Conservation (phyloP, 495 filamentous ascomycete species). For the Trichoderma virens region DNA sequence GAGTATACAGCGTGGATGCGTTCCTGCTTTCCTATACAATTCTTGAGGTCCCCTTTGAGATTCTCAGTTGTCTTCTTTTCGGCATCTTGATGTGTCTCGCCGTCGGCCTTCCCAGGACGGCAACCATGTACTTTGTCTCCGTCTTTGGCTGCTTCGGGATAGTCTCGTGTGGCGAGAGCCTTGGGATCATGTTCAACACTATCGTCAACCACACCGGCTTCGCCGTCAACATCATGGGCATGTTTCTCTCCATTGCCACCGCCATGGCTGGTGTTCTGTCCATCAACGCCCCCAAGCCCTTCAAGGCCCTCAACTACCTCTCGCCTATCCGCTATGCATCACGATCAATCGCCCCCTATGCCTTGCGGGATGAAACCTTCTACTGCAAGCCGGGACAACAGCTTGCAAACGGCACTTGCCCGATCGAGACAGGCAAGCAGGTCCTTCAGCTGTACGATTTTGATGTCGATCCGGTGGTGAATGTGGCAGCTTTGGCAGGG, state of each 20-base stretch:
- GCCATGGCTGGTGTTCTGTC: conserved; percentile 64
- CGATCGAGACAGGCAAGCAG: conserved; percentile 52
- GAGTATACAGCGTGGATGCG: conserved; percentile 55
- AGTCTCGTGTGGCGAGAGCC: conserved; percentile 61
- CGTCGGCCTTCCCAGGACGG: conserved; percentile 52
- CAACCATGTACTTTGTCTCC: conserved; percentile 54
- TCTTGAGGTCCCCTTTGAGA: conserved; percentile 62
- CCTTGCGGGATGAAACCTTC: conserved; percentile 48
- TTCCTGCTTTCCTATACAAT: conserved; percentile 62
- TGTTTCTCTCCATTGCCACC: conserved; percentile 55
- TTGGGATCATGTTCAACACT: conserved; percentile 77
- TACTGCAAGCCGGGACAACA: conserved; percentile 48
- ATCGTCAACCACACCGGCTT: conserved; percentile 67
- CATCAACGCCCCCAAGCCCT: conserved; percentile 53
- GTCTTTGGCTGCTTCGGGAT: conserved; percentile 64
- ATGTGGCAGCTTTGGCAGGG: conserved; percentile 52
- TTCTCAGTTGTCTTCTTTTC: conserved; percentile 55
- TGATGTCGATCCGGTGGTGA: conserved; percentile 45
- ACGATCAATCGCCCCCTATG: conserved; percentile 54
- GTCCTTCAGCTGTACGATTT: conserved; percentile 58
- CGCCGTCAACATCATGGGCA: conserved; percentile 58
- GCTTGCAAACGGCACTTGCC: conserved; percentile 49
- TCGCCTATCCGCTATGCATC: conserved; percentile 61
- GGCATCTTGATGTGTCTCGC: conserved; percentile 51
- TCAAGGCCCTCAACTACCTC: conserved; percentile 62